phyloP scores from a whole-genome alignment of 352 stramenopile genomes.

The Globisporangium irregulare region DNA sequence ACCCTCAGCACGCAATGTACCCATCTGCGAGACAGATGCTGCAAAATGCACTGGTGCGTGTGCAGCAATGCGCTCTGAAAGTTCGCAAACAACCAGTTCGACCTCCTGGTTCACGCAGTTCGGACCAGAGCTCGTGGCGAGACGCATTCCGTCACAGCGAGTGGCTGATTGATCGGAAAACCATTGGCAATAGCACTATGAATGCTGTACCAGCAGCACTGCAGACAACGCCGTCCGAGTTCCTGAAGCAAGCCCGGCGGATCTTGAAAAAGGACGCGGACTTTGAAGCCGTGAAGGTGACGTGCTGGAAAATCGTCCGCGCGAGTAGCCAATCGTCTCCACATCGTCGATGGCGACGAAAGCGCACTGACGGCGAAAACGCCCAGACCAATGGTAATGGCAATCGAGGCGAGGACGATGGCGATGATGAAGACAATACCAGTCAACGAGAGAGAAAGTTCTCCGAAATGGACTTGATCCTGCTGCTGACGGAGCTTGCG shows the following conservation, averaged over 20 bases:
- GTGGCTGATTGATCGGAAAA: not conserved
- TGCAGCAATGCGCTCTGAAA: constrained; percentile 14
- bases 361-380: constrained; percentile 1
- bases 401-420: not conserved
- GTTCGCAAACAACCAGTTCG: not conserved
- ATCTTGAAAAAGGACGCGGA: constrained; percentile 21
- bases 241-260: constrained; percentile 10
- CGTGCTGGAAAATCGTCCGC: constrained; percentile 15
- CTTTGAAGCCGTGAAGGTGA: constrained; percentile 22
- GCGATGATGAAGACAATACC: not conserved
- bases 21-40: constrained; percentile 13
- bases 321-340: not conserved
- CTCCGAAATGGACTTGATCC: constrained; percentile 17
- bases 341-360: not conserved
- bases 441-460: constrained; percentile 4
- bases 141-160: constrained; percentile 25
- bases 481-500: constrained; percentile 23
- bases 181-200: not conserved
- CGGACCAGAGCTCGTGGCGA: constrained; percentile 6
- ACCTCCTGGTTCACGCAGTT: not conserved
- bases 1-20: constrained; percentile 14
- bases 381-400: not conserved
- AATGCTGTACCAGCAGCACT: not conserved
- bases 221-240: constrained; percentile 8
- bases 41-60: constrained; percentile 10